Evolutionary conservation across 352 stramenopile genomes (phyloP), one percentile per base, ranked within the genome.

Genomic region (Halophytophthora polymorphica): DNA sequence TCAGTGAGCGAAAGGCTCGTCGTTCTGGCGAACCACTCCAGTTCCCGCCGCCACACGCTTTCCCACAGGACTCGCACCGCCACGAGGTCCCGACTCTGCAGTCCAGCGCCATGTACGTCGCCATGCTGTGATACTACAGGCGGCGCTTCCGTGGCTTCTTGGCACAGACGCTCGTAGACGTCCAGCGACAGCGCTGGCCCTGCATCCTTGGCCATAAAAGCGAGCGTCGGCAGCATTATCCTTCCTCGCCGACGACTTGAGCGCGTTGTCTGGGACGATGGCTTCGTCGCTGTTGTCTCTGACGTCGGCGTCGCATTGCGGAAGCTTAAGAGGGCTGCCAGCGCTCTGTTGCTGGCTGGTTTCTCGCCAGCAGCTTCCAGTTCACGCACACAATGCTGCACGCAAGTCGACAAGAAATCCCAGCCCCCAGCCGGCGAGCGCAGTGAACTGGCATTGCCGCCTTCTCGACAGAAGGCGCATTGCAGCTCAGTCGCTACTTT

Each of bases 11-110:
- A 47, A 31, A 74, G 19, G 5, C 46, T 41, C 2, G 55, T 58
- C 6, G 15, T 6, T 38, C 38, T 36, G 6, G 21, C 31, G 28
- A 61, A 40, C 11, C 48, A 46, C 35, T 54, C 52, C 0, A 56
- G 40, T 37, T 77, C 68, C 47, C 62, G 64, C n/a, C 63, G 23
- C 66, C 69, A 78, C 35, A 78, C 44, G 15, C 47, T 60, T 17
- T 19, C 50, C 71, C 71, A 79, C 41, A 78, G 57, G 10, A 31
- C 52, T 22, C 34, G 35, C 38, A 54, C 38, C 17, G 18, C 31
- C 35, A 48, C 25, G 3, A 15, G 19, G 31, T 17, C 11, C 15
- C 38, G 39, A 28, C 18, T 14, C 14, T 10, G 34, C 21, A 36
- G 21, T 6, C 45, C 22, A n/a, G 25, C 25, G 25, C 25, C 25